Base-by-base conservation (phyloP, 179 eudicot genomes). In the Nepenthes alata region DNA sequence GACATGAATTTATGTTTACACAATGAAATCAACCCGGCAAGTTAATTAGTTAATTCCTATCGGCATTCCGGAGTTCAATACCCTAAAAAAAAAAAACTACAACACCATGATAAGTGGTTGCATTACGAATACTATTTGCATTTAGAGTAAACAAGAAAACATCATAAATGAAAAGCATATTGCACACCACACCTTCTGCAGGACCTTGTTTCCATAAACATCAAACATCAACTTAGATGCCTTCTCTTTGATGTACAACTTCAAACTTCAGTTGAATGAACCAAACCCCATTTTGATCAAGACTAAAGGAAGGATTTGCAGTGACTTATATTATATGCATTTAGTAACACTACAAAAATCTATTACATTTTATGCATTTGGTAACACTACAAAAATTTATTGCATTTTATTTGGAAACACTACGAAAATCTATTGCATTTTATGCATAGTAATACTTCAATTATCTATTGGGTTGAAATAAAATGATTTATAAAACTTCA, bases 171-270 rank as follows among this genome's bases (percentile, higher is more conserved):
- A 60, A 48, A 67, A 13, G 7, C 48, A 63, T 44, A 25, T 57
- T 38, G 64, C 39, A 50, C 62, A 16, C 25, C 25, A 16, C 25
- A 90, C 98, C 98, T 93, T 93, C 64, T 93, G 98, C 63, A 86
- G 89, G 6, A 91, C 98, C 67, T 91, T 86, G 72, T 89, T 89
- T n/a, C 98, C 96, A 70, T 86, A 91, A 58, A 91, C 96, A 79
- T 89, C 98, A 48, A 82, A 85, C 79, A 89, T 89, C 74, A 91
- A 75, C 63, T 68, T 75, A 65, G 84, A 76, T 63, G 73, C 88
- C 78, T 86, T 91, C 68, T 85, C 95, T 58, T 91, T 95, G 56
- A 39, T 58, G 39, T 72, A 75, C 85, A 83, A 55, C 75, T 76
- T 91, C 98, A 70, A 91, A 69, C 75, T 89, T 89, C 67, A 86